A percentile compares a stretch with the other conserved stretches of the same genome.
These are phyloP conservation scores for Cicer bijugum DNA, from an alignment of 306 rosid species.

Conservation along the genomic window DNA sequence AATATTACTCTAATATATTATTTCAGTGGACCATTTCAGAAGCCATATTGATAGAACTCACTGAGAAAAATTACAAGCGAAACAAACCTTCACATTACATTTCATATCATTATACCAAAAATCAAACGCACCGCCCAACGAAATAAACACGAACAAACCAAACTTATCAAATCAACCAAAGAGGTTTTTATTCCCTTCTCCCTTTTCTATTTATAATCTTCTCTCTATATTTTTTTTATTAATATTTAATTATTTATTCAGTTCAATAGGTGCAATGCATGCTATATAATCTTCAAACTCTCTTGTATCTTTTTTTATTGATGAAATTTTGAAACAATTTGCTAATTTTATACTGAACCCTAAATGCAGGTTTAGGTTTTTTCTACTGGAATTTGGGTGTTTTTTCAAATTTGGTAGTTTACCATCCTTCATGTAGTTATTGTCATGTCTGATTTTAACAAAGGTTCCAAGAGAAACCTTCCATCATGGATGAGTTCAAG, in stretches of 20 bases:
- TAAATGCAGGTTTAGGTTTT: slow-evolving; percentile 31
- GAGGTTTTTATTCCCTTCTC: not conserved
- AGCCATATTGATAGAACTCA: too few species aligned
- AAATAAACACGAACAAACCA: slow-evolving; percentile 11
- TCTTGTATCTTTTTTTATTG: slow-evolving; percentile 19
- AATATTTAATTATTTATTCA: not conserved
- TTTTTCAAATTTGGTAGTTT: slow-evolving; percentile 30
- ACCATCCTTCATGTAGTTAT: not conserved
- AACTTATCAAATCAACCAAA: not conserved
- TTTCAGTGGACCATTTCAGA: not conserved
- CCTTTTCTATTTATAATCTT: not conserved
- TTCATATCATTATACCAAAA: not conserved
- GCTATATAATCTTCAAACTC: not conserved
- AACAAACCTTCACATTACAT: not conserved
- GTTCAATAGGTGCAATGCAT: not conserved
- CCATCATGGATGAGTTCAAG: slow-evolving; percentile 72
- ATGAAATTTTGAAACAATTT: slow-evolving; percentile 22
- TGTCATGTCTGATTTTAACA: slow-evolving; percentile 58
- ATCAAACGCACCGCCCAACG: slow-evolving; percentile 6
- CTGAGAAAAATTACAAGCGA: not conserved
- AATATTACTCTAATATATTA: too few species aligned
- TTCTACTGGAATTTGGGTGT: slow-evolving; percentile 7
- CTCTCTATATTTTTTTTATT: not conserved
- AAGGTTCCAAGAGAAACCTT: slow-evolving; percentile 60
- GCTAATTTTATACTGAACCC: slow-evolving; percentile 10